These are phyloP conservation scores for Helotiales sp. DNA, from an alignment of 2,329 filamentous ascomycete species.

Conservation along the genomic window DNA sequence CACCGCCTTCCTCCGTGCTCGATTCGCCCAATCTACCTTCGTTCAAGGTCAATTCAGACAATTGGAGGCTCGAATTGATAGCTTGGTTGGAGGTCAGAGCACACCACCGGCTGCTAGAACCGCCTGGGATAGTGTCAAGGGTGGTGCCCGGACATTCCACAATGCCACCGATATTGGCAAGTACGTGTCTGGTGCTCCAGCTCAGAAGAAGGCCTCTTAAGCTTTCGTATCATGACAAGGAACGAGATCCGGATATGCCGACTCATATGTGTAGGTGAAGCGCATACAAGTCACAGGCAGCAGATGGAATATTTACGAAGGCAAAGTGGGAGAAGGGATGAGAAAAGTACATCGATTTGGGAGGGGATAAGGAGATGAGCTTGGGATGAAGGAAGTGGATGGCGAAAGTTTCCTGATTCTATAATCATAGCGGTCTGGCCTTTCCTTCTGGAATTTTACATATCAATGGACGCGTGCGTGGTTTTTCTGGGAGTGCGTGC, in stretches of 20 bases:
- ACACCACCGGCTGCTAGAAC: conserved; percentile 78
- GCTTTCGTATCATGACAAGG: background rate
- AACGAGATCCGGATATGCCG: background rate
- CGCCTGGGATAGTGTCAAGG: conserved; percentile 80
- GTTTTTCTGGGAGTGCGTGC: background rate
- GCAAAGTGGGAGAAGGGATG: background rate
- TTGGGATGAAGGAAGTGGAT: background rate
- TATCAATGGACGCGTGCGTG: background rate
- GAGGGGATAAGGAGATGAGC: background rate
- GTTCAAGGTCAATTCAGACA: conserved; percentile 81
- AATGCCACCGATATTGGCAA: conserved; percentile 76
- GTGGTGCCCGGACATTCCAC: conserved; percentile 69
- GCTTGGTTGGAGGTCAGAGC: conserved; percentile 80
- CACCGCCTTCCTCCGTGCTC: conserved; percentile 87
- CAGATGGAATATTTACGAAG: background rate
- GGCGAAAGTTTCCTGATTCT: background rate
- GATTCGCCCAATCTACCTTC: conserved; percentile 87
- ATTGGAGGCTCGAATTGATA: conserved; percentile 74
- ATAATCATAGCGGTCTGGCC: conserved; percentile 6
- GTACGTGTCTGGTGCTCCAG: conserved; percentile 62
- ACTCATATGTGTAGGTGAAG: conserved; percentile 6
- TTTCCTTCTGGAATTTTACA: background rate
- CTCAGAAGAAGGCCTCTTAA: conserved; percentile 57
- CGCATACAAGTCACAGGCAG: background rate
- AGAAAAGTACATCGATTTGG: background rate